phyloP scores from a whole-genome alignment of 371 early-diverging fungal species.

The Zopfochytrium polystomum region DNA sequence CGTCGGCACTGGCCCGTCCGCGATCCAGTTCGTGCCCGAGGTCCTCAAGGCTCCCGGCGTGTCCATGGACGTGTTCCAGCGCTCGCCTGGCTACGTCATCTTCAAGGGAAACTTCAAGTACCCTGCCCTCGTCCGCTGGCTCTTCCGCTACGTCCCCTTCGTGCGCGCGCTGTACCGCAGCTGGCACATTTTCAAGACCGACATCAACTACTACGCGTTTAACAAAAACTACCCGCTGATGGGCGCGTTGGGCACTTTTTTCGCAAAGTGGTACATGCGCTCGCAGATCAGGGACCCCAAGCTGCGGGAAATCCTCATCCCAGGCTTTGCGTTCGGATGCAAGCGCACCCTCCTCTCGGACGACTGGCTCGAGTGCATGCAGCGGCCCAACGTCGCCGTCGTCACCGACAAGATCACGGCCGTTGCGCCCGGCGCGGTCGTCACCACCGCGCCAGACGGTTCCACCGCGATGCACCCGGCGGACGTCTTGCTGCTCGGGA shows the following conservation, averaged over 20 bases:
- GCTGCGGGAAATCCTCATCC: slow-evolving; percentile 44
- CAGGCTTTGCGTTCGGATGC: slow-evolving; percentile 49
- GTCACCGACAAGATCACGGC: slow-evolving; percentile 34
- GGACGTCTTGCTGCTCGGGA: slow-evolving; percentile 53
- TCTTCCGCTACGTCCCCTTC: slow-evolving; percentile 45
- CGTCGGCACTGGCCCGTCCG: slow-evolving; percentile 37
- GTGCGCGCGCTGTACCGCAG: slow-evolving; percentile 11
- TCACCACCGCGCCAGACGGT: no score
- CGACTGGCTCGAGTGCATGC: slow-evolving; percentile 46
- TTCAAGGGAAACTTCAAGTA: slow-evolving; percentile 34
- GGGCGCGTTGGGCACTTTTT: neutral
- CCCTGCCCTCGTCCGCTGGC: slow-evolving; percentile 23
- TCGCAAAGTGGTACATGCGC: no score
- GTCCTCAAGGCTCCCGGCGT: slow-evolving; percentile 42
- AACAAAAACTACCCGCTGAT: neutral
- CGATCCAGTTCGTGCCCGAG: slow-evolving; percentile 49
- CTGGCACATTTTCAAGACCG: no score
- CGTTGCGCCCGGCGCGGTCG: slow-evolving; percentile 37
- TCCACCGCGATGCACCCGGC: slow-evolving; percentile 21
- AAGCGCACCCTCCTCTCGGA: slow-evolving; percentile 55
- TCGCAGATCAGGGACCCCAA: no score
- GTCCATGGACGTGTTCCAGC: slow-evolving; percentile 50
- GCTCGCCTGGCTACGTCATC: slow-evolving; percentile 49
- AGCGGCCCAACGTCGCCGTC: slow-evolving; percentile 47
- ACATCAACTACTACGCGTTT: slow-evolving; percentile 2